These are phyloP conservation scores for Acacia confusa DNA, from an alignment of 306 rosid genomes.

Conservation along the genomic window DNA sequence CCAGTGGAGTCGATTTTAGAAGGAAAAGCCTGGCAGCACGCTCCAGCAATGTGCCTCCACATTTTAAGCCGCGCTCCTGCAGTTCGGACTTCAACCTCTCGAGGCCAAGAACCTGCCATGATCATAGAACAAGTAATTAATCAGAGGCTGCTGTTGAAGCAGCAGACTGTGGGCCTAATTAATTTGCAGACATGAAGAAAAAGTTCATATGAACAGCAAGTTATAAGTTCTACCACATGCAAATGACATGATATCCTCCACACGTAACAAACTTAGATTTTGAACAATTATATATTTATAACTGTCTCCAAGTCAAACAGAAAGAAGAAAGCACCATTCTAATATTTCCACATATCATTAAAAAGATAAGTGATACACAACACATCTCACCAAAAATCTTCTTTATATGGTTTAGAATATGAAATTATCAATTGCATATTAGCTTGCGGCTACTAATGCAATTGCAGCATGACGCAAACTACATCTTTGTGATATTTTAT, in stretches of 20 bases:
- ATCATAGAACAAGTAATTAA: background rate
- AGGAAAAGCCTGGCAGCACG: slow-evolving; percentile 93
- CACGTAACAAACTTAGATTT: background rate
- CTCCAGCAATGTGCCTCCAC: slow-evolving; percentile 90
- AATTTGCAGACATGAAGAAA: background rate
- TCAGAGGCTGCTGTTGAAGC: slow-evolving; percentile 3
- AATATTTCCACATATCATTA: background rate
- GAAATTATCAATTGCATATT: no score
- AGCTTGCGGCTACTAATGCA: no score
- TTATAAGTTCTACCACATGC: background rate
- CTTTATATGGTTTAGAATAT: no score
- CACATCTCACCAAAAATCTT: background rate
- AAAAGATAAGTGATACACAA: background rate
- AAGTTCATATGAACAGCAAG: background rate
- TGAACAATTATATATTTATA: background rate
- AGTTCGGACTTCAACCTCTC: slow-evolving; percentile 81
- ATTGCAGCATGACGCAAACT: no score
- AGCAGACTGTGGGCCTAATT: background rate
- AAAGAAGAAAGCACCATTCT: background rate
- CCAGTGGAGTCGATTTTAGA: slow-evolving; percentile 71
- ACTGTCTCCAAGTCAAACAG: background rate
- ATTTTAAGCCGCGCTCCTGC: slow-evolving; percentile 77
- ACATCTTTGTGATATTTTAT: no score
- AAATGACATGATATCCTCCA: no score
- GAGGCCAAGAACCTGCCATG: slow-evolving; percentile 70